Evolutionary conservation across 2,329 filamentous ascomycete genomes (phyloP).

Genomic region (Penicillium digitatum): DNA sequence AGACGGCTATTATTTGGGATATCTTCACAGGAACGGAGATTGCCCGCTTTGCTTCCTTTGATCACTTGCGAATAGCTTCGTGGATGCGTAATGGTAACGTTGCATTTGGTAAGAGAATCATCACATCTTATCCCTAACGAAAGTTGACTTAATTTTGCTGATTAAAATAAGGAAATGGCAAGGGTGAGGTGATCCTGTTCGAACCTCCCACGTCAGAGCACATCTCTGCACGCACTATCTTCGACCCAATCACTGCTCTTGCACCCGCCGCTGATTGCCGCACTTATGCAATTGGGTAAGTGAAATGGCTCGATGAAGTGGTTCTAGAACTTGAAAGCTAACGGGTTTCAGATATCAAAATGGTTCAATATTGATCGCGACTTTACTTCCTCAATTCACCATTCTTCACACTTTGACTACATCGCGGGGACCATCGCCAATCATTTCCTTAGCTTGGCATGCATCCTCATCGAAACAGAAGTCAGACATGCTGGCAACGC

Average conservation of each 20-base stretch:
- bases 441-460: slow-evolving; percentile 88
- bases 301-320: slow-evolving; percentile 13
- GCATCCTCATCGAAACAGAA: slow-evolving; percentile 93
- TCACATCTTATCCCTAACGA: too few relatives aligned
- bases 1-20: slow-evolving; percentile 96
- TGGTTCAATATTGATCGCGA: slow-evolving; percentile 86
- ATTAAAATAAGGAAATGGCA: slow-evolving; percentile 71
- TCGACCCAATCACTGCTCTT: slow-evolving; percentile 90
- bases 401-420: slow-evolving; percentile 91
- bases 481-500: slow-evolving; percentile 94
- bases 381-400: slow-evolving; percentile 84
- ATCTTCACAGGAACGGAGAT: slow-evolving; percentile 86
- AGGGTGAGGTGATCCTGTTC: slow-evolving; percentile 91
- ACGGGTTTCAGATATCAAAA: slow-evolving; percentile 71
- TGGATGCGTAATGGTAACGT: slow-evolving; percentile 99
- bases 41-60: slow-evolving; percentile 87
- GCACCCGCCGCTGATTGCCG: slow-evolving; percentile 85
- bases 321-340: background rate
- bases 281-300: slow-evolving; percentile 92
- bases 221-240: slow-evolving; percentile 84
- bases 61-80: slow-evolving; percentile 74
- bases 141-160: slow-evolving; percentile 8
- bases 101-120: slow-evolving; percentile 70
- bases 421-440: slow-evolving; percentile 75
- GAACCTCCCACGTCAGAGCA: slow-evolving; percentile 92